Evolutionary conservation across 192 early-diverging fungal genomes (phyloP).

Genomic region (Coemansia umbellata): DNA sequence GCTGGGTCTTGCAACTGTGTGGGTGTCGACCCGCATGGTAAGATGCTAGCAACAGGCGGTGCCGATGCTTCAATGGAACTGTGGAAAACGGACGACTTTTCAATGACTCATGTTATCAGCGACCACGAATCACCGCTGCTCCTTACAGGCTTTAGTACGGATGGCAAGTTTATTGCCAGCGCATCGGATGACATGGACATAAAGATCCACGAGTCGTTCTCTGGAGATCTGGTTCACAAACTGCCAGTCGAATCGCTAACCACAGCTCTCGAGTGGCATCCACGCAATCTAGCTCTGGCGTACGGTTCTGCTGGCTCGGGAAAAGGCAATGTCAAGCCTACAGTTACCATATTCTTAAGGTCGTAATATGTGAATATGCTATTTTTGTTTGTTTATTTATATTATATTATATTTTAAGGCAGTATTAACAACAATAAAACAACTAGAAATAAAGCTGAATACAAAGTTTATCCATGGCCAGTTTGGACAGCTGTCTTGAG

Average conservation of each 20-base stretch:
- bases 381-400: not conserved
- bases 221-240: conserved; percentile 22
- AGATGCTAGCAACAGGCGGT: conserved; percentile 31
- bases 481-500: conserved; percentile 23
- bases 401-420: not conserved
- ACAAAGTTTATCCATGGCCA: conserved; percentile 8
- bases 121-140: conserved; percentile 37
- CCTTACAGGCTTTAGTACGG: conserved; percentile 30
- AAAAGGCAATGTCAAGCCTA: conserved; percentile 9
- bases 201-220: conserved; percentile 22
- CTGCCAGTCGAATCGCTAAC: conserved; percentile 18
- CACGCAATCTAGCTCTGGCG: conserved; percentile 38
- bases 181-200: conserved; percentile 37
- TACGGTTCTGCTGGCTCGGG: conserved; percentile 20
- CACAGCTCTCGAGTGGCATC: conserved; percentile 41
- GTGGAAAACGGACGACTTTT: conserved; percentile 33
- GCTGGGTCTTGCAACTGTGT: conserved; percentile 32
- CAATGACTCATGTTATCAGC: conserved; percentile 6
- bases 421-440: not conserved
- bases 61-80: conserved; percentile 32
- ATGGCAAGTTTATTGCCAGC: conserved; percentile 35
- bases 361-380: not conserved
- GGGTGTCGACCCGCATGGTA: conserved; percentile 23
- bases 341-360: conserved; percentile 22
- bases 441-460: conserved; percentile 3